Conservation (phyloP, 2,329 filamentous ascomycete genomes). For the Fusarium sulawesiense region DNA sequence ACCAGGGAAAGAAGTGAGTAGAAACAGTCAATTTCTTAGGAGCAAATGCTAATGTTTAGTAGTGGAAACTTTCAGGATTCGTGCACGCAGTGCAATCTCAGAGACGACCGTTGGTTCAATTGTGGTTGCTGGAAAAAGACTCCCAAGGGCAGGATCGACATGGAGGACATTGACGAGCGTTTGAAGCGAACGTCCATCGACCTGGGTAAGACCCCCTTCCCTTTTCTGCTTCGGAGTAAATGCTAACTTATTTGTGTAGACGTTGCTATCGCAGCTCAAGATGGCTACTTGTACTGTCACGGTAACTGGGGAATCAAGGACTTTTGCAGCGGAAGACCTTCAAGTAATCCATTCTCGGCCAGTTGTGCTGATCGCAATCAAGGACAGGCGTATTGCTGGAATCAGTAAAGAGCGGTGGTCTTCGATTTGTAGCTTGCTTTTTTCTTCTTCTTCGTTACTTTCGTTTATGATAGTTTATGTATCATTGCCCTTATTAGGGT, state of each 20-base stretch:
- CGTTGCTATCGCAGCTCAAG: slow-evolving; percentile 17
- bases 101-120: neutral
- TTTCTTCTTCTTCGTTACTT: slow-evolving; percentile 1
- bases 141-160: neutral
- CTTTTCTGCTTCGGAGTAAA: rapidly evolving
- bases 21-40: neutral
- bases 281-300: slow-evolving; percentile 31
- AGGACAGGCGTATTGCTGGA: neutral
- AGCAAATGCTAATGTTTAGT: neutral
- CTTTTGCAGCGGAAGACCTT: slow-evolving; percentile 19
- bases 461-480: slow-evolving; percentile 3
- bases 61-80: slow-evolving; percentile 28
- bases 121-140: slow-evolving; percentile 23
- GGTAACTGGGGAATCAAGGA: slow-evolving; percentile 12
- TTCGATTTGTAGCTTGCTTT: neutral
- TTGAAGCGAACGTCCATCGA: slow-evolving; percentile 11
- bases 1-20: slow-evolving; percentile 9
- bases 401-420: neutral
- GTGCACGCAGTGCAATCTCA: slow-evolving; percentile 30
- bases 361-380: neutral
- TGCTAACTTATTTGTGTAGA: slow-evolving; percentile 5
- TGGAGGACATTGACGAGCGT: neutral
- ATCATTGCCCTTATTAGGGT: neutral
- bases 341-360: slow-evolving; percentile 5
- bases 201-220: slow-evolving; percentile 7